Percentiles rank a stretch among this genome's conserved stretches.
Conservation (phyloP, 768 basidiomycete genomes). For the Pleurotus tuber-regium region DNA sequence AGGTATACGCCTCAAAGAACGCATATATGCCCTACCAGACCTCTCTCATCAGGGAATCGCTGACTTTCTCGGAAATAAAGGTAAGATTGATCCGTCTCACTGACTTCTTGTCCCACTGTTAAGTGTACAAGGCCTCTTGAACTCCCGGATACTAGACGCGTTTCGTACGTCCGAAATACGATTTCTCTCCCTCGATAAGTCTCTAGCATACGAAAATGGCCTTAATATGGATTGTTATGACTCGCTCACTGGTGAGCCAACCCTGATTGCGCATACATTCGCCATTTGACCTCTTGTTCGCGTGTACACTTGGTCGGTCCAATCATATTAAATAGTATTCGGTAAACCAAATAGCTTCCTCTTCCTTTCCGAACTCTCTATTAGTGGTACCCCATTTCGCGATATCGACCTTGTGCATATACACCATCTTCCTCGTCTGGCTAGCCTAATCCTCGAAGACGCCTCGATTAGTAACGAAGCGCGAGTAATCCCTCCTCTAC, state of each 20-base stretch:
- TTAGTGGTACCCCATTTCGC: conserved; percentile 40
- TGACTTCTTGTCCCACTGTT: neutral
- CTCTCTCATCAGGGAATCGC: conserved; percentile 42
- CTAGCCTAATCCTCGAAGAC: conserved; percentile 43
- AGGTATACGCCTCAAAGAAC: conserved; percentile 45
- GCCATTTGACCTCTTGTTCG: too few relatives aligned
- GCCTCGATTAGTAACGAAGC: conserved; percentile 63
- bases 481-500: conserved; percentile 30
- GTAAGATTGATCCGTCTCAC: conserved; percentile 21
- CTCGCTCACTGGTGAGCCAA: conserved; percentile 40
- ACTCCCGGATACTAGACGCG: conserved; percentile 37
- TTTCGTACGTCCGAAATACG: conserved; percentile 46
- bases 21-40: conserved; percentile 28
- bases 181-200: conserved; percentile 42
- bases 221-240: conserved; percentile 45
- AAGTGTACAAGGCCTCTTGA: conserved; percentile 42
- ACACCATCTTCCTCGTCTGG: conserved; percentile 51
- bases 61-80: conserved; percentile 34
- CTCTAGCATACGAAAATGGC: conserved; percentile 45
- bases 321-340: too few relatives aligned
- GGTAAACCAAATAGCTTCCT: conserved; percentile 49
- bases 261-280: too few relatives aligned
- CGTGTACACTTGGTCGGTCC: too few relatives aligned
- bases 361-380: conserved; percentile 47
- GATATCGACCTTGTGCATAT: conserved; percentile 51